Evolutionary conservation across 129 eudicot genomes (phyloP), one percentile per base, ranked within the genome.

Genomic region (Dittrichia graveolens): DNA sequence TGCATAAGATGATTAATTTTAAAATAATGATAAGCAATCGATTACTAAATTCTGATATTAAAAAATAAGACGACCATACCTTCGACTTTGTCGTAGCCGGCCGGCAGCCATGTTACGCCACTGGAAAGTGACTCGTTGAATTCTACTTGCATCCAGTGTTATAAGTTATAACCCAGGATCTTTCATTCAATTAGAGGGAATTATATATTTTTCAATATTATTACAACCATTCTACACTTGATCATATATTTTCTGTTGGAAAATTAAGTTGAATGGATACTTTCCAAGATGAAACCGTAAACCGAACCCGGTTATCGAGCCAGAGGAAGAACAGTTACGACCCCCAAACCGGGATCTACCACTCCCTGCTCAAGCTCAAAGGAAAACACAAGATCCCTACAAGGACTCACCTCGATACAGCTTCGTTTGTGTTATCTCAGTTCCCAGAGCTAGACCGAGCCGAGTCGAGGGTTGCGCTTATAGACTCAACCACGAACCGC

Each of bases 351-450:
- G 81, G 91, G 50, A 75, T 87, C 64, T 90, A 90, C 81, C 86
- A 85, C 80, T 76, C 96, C 1, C 78, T 85, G 18, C 50, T 61
- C 64, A 83, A 63, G 66, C 94, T 90, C 56, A 35, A 53, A 1
- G 80, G 75, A 68, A 78, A 70, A 50, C 81, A 82, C 6, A 77
- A 76, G 62, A 83, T 90, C 75, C 91, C 96, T 5, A 87, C 88
- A 47, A 57, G 55, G 46, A 42, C 75, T 43, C 78, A 81, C 14
- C 87, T 85, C 37, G 86, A 87, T 78, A 72, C 74, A 45, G 91
- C 96, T 61, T 61, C 87, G 18, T 87, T 71, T 56, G 87, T 85
- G 52, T 79, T 90, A 8, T 90, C 91, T 37, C 81, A 81, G 11
- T 85, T 90, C 79, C 93, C 96, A 1, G 64, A 40, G 15, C 43